Percentiles rank a stretch among this genome's conserved stretches.
Conservation (phyloP, 768 basidiomycete species). For the Rhodotorula graminis region DNA sequence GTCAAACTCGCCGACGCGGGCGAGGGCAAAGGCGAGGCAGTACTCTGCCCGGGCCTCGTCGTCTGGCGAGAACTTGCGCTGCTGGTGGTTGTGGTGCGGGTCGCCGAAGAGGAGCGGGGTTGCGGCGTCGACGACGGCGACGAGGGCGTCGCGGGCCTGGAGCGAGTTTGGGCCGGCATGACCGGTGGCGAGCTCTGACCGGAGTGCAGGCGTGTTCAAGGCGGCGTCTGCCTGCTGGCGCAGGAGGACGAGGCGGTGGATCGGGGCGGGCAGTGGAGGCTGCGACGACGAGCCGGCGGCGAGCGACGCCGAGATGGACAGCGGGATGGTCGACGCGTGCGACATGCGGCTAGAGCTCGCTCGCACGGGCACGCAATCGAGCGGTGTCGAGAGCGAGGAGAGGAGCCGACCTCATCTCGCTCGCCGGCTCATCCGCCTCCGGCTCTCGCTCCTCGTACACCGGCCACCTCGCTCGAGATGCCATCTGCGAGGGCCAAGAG, state of each 20-base stretch:
- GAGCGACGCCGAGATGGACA: conserved; percentile 6
- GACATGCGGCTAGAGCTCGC: not conserved
- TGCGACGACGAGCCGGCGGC: not conserved
- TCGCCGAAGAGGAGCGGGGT: not conserved
- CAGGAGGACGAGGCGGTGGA: conserved; percentile 6
- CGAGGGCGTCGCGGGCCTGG: not conserved
- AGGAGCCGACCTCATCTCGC: not conserved
- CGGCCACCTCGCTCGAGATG: no score
- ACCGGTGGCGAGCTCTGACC: conserved; percentile 7
- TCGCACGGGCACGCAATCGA: not conserved
- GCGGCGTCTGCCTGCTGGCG: conserved; percentile 7
- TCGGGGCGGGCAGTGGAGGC: not conserved
- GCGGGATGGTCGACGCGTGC: conserved; percentile 14
- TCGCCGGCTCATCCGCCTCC: conserved; percentile 1
- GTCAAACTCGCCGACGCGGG: conserved; percentile 31
- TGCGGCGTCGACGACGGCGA: conserved; percentile 2
- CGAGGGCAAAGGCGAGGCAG: conserved; percentile 27
- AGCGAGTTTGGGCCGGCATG: not conserved
- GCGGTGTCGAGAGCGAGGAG: no score
- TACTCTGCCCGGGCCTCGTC: conserved; percentile 20
- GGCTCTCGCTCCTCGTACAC: not conserved
- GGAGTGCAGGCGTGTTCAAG: conserved; percentile 11
- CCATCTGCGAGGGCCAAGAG: not conserved
- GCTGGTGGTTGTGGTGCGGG: not conserved
- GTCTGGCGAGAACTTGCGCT: conserved; percentile 1